A percentile compares a stretch with the other conserved stretches of the same genome.
phyloP scores from a whole-genome alignment of 2,329 filamentous ascomycete genomes.

The Blastomyces gilchristii region DNA sequence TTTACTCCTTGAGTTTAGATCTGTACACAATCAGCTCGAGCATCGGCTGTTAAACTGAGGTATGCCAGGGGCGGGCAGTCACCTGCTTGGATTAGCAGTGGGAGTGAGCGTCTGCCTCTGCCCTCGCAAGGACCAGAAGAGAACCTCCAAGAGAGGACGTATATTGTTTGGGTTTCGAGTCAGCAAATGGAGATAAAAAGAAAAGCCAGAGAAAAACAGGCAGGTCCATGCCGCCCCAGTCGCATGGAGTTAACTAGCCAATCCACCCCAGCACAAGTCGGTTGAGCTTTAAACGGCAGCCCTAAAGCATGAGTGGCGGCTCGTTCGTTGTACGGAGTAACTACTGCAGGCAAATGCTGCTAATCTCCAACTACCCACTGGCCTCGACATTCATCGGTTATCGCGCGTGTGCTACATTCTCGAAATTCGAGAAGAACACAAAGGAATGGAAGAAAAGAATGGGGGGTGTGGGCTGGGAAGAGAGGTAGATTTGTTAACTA shows the following conservation, averaged over 20 bases:
- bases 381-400: background rate
- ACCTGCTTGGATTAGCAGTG: background rate
- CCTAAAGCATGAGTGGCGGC: background rate
- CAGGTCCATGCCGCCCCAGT: too few relatives aligned
- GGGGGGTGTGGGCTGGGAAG: background rate
- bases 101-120: background rate
- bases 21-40: background rate
- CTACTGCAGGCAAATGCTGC: background rate
- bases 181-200: background rate
- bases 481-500: background rate
- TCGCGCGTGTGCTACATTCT: background rate
- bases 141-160: background rate
- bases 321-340: background rate
- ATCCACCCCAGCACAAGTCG: background rate
- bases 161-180: background rate
- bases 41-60: too few relatives aligned
- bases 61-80: too few relatives aligned
- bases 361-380: background rate
- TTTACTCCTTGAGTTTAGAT: background rate
- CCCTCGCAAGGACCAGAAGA: background rate
- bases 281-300: background rate
- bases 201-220: background rate
- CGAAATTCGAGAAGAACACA: constrained; percentile 1
- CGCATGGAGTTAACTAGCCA: background rate
- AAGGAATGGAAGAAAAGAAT: background rate